Percentiles rank a stretch among this genome's conserved stretches.
These are phyloP conservation scores for Wickerhamomyces chaumierensis DNA, from an alignment of 805 yeast species.

Conservation along the genomic window DNA sequence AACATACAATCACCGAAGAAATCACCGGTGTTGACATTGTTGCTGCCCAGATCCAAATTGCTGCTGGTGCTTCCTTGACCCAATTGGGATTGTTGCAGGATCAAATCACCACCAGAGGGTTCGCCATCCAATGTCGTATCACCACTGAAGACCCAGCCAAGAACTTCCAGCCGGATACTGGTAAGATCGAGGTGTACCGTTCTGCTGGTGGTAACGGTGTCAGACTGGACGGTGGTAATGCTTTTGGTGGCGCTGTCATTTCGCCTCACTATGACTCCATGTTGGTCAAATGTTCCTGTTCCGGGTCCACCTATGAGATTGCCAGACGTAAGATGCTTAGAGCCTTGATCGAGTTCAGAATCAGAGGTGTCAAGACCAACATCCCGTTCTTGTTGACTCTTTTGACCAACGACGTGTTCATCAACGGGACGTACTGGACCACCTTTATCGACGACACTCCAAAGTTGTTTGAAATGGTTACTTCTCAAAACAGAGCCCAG, in stretches of 20 bases:
- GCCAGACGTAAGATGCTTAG: conserved; percentile 97
- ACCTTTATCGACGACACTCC: conserved; percentile 98
- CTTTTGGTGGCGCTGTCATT: conserved; percentile 92
- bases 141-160: conserved; percentile 97
- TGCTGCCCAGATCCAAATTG: conserved; percentile 97
- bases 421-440: conserved; percentile 89
- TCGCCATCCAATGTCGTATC: conserved; percentile 98
- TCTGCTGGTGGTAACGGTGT: conserved; percentile 99
- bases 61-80: conserved; percentile 91
- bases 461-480: conserved; percentile 83
- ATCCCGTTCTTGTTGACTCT: conserved; percentile 91
- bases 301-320: conserved; percentile 95
- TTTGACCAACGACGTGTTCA: conserved; percentile 81
- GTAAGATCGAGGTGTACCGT: conserved; percentile 94
- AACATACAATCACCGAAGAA: conserved; percentile 97
- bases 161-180: conserved; percentile 97
- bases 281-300: conserved; percentile 94
- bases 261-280: conserved; percentile 96
- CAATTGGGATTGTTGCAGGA: conserved; percentile 92
- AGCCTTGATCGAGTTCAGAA: conserved; percentile 92
- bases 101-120: conserved; percentile 90
- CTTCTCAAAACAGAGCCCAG: conserved; percentile 94
- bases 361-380: conserved; percentile 98
- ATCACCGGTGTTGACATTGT: conserved; percentile 97
- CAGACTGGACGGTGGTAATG: conserved; percentile 97